Conservation (phyloP, 208 protist species). For the Acanthamoeba sp. region DNA sequence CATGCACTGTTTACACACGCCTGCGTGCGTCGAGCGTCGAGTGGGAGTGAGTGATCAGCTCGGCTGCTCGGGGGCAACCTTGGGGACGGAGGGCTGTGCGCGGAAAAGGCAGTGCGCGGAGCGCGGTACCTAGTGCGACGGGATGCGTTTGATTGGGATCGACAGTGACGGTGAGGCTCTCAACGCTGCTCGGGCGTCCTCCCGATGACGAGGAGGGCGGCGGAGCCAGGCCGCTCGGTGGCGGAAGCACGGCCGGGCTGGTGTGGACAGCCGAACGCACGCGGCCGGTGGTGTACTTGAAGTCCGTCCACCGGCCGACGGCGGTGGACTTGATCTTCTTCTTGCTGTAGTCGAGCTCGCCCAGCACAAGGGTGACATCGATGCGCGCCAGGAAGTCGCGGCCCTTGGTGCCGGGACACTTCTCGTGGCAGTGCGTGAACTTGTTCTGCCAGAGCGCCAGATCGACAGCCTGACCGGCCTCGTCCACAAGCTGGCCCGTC, state of each 20-base stretch:
- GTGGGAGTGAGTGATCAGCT: too few species aligned
- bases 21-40: not conserved
- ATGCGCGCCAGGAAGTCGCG: not conserved
- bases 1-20: conserved; percentile 3
- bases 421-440: not conserved
- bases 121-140: not conserved
- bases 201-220: not conserved
- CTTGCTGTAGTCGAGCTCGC: not conserved
- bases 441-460: not conserved
- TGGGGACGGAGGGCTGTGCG: not conserved
- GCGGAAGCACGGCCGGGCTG: not conserved
- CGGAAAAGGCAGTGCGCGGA: not conserved
- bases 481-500: not conserved
- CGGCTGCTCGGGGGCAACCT: too few species aligned
- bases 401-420: not conserved
- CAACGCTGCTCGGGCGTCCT: not conserved
- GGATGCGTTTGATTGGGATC: not conserved
- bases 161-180: not conserved
- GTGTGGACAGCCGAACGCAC: not conserved
- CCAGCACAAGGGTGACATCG: not conserved
- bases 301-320: not conserved
- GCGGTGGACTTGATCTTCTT: not conserved
- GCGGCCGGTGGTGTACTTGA: not conserved
- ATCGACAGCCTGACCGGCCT: not conserved
- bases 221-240: not conserved